Evolutionary conservation across 2,329 filamentous ascomycete species (phyloP).

Genomic region (Hypomyces rosellus): DNA sequence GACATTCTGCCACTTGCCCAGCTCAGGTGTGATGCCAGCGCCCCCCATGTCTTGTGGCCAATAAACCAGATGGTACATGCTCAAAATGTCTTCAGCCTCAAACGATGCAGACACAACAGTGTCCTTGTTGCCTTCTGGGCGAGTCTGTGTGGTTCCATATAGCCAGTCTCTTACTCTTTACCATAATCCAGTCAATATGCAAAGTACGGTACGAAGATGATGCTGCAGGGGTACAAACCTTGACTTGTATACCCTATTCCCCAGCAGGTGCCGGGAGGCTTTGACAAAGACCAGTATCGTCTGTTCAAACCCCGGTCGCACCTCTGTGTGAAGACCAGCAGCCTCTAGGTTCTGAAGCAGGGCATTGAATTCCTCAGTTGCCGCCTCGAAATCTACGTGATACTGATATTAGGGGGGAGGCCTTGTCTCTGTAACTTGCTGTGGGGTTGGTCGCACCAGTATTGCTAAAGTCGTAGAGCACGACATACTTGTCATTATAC

Average conservation of each 20-base stretch:
- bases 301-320: conserved; percentile 62
- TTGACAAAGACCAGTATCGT: conserved; percentile 62
- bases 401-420: neutral
- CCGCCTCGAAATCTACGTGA: conserved; percentile 27
- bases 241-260: conserved; percentile 60
- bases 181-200: neutral
- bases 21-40: conserved; percentile 53
- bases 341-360: conserved; percentile 54
- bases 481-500: conserved; percentile 36
- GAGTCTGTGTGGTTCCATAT: conserved; percentile 58
- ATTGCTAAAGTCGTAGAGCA: conserved; percentile 31
- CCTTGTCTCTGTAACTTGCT: neutral
- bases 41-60: conserved; percentile 53
- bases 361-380: conserved; percentile 27
- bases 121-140: conserved; percentile 51
- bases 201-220: neutral
- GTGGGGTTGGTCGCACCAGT: conserved; percentile 22
- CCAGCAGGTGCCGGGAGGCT: conserved; percentile 56
- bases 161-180: conserved; percentile 68
- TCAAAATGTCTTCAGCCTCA: conserved; percentile 64
- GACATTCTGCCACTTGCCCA: conserved; percentile 55
- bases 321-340: conserved; percentile 62
- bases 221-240: conserved; percentile 35
- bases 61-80: conserved; percentile 61
- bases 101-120: conserved; percentile 42